Base-by-base conservation (phyloP, 345 rosid genomes). In the Linum trigynum region DNA sequence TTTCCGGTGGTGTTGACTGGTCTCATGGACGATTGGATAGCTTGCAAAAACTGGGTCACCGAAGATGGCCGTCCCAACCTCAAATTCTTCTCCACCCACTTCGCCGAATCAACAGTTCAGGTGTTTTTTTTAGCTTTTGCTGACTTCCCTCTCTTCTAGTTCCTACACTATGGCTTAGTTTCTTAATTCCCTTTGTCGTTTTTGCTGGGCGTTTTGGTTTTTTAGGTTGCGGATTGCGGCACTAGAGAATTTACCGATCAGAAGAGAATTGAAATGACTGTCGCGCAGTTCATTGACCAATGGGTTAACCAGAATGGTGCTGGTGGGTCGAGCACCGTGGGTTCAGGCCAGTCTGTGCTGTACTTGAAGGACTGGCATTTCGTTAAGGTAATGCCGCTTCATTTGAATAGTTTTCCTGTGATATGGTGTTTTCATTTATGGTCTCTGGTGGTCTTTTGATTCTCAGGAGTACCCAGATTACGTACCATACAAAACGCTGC, bases 361-460 rank as follows among this genome's bases (percentile, higher is more conserved):
- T 92, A 92, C 83, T 72, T 92, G 71, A 92, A 90, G 80, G 98
- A 90, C 64, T 92, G 98, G 96, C 97, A 92, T 81, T 92, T 92
- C 74, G 91, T 83, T 4, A 90, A 90, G 92, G 95, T 89, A 63
- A 48, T 9, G 9, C 53, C 11, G 11, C 9, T 12, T 48, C 14
- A 9, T 43, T 41, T 41, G 5, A 41, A 41, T 41, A 41, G 5
- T 41, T 41, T 41, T 41, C 45, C 45, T 4, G 9, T 41, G 45
- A 23, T 23, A 23, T 48, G 15, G 4, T 41, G 6, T 57, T 10
- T 74, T 61, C 67, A 53, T 9, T 50, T 45, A 17, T 55, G 5
- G 45, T 68, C 11, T 62, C 32, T 23, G 32, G 42, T 63, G 9
- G 17, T 62, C 63, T 70, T 73, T 63, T 58, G 32, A 23, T 74